Evolutionary conservation across 495 filamentous ascomycete species (phyloP).

Genomic region (Schizothecium vesticola): DNA sequence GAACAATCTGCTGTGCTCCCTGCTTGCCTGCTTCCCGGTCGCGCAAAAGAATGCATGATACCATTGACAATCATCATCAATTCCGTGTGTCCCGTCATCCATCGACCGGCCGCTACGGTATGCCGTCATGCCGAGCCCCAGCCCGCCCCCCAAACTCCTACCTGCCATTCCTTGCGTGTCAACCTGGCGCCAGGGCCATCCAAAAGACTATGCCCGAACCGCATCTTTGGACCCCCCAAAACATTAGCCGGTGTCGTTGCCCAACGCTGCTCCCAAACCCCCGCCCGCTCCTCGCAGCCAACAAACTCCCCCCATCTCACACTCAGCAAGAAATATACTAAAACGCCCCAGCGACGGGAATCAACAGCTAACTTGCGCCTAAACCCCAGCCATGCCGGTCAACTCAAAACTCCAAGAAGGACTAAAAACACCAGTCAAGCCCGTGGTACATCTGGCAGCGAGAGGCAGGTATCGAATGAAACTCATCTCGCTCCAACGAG

Average conservation of each 20-base stretch:
- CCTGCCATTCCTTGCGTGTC: not conserved
- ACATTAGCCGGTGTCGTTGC: not conserved
- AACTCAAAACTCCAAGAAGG: not conserved
- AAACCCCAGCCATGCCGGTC: not conserved
- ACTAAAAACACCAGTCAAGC: not conserved
- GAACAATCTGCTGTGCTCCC: no score
- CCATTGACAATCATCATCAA: not conserved
- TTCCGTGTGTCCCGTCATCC: not conserved
- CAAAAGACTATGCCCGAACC: not conserved
- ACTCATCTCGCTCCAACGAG: not conserved
- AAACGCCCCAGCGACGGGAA: not conserved
- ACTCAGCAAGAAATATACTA: not conserved
- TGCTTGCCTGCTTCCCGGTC: no score
- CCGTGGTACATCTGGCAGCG: not conserved
- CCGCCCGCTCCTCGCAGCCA: not conserved
- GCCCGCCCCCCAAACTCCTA: no score
- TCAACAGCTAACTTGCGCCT: not conserved
- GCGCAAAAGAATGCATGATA: not conserved
- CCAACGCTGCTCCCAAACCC: conserved; percentile 1
- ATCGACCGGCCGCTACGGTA: not conserved
- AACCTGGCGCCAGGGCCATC: not conserved
- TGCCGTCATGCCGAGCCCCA: not conserved
- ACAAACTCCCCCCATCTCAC: not conserved
- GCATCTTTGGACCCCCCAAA: not conserved
- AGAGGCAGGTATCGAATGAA: not conserved